These are phyloP conservation scores for Castanea crenata DNA, from an alignment of 306 rosid species.

Conservation along the genomic window DNA sequence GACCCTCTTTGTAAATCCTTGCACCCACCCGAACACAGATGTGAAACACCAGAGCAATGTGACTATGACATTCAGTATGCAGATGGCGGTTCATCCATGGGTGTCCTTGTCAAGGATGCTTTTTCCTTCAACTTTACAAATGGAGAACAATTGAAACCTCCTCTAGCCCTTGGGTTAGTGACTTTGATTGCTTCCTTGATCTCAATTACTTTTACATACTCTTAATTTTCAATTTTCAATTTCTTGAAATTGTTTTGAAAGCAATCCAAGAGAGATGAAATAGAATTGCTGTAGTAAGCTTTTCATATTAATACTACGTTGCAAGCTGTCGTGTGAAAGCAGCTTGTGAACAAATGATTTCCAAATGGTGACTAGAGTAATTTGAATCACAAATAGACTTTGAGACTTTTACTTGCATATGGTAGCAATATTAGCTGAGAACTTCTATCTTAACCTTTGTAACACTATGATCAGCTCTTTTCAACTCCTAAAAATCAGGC, in stretches of 20 bases:
- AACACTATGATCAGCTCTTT: not conserved
- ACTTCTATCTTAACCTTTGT: not conserved
- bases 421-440: not conserved
- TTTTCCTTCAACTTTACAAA: slow-evolving; percentile 65
- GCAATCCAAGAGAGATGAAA: not conserved
- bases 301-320: too few species aligned
- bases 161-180: slow-evolving; percentile 78
- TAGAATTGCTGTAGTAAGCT: too few species aligned
- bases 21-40: slow-evolving; percentile 52
- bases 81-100: slow-evolving; percentile 80
- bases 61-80: slow-evolving; percentile 79
- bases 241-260: not conserved
- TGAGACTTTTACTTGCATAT: too few species aligned
- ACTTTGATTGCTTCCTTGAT: slow-evolving; percentile 14
- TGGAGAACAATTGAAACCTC: slow-evolving; percentile 57
- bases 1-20: slow-evolving; percentile 74
- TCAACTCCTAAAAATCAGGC: not conserved
- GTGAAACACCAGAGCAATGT: slow-evolving; percentile 70
- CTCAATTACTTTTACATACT: too few species aligned
- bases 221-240: not conserved
- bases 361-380: too few species aligned
- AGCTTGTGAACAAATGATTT: too few species aligned
- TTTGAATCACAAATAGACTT: too few species aligned
- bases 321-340: too few species aligned
- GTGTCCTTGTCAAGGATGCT: slow-evolving; percentile 72